Base-by-base conservation (phyloP, 2,329 filamentous ascomycete species). In the Nigrospora oryzae region DNA sequence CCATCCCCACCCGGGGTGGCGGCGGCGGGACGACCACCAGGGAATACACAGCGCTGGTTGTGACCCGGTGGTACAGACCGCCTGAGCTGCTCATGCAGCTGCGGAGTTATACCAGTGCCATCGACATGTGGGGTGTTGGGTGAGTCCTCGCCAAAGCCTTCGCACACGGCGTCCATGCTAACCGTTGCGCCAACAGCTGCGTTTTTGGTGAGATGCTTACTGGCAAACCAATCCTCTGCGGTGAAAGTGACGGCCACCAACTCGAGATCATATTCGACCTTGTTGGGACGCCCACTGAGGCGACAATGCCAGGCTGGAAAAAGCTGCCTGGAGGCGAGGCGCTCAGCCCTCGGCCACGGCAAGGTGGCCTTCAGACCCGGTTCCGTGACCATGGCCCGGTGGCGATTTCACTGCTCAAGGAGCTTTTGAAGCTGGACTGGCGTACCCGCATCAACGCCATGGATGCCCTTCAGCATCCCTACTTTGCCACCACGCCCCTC, bases 61-160 rank as follows among this genome's bases (percentile, higher is more conserved):
- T 98, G 11, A 98, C 93, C 14, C 75, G 93, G 57, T 98, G 93
- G 93, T 98, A 98, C 63, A 77, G 93, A 19, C 93, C 93, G 32
- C 93, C 93, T 0, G 93, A 98, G 73, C 74, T 98, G 35, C 72
- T 98, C 31, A 75, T 98, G 40, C 86, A 91, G 51, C 73, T 98
- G 31, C 83, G 89, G 56, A 81, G 81, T 53, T 98, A 98, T 65
- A 98, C 93, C n/a, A 89, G 90, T 13, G 90, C 93, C 11, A 96
- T 98, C 57, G 93, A 98, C 64, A 81, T 98, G 68, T 98, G 93
- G 93, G 93, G 93, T 55, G 91, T 96, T 54, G 93, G 91, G 86
- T 90, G 73, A 70, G 81, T 45, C 11, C 41, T 38, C 7, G 8
- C 49, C n/a, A 33, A 43, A 36, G 16, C 28, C 32, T 15, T 15